A percentile compares a stretch with the other conserved stretches of the same genome.
Conservation (phyloP, 208 protist genomes). For the Phytomonas sp. region DNA sequence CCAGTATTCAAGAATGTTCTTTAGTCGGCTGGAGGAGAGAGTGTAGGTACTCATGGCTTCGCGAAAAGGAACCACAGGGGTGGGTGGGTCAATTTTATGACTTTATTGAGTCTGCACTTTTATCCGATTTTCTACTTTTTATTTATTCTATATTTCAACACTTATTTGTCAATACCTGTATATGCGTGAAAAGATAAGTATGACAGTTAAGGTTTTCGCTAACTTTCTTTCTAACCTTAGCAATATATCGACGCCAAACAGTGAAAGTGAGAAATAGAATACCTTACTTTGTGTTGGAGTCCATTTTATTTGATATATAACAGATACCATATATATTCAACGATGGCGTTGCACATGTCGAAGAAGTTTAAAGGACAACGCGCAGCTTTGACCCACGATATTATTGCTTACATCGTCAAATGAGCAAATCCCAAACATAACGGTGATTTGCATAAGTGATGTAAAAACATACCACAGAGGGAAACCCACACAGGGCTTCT, state of each 20-base stretch:
- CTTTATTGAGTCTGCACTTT: neutral
- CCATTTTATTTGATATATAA: neutral
- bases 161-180: neutral
- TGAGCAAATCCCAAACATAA: neutral
- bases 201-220: neutral
- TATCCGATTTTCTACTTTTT: neutral
- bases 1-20: conserved; percentile 36
- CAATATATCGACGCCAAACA: neutral
- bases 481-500: neutral
- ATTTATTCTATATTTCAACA: neutral
- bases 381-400: neutral
- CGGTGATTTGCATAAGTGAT: neutral
- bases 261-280: neutral
- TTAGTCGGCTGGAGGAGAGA: conserved; percentile 36
- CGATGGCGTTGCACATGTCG: neutral
- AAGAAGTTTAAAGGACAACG: neutral
- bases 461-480: neutral
- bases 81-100: neutral
- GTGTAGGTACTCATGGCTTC: conserved; percentile 21
- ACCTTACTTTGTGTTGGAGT: neutral
- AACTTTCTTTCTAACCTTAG: neutral
- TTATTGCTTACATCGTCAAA: neutral
- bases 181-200: conserved; percentile 3
- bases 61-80: neutral
- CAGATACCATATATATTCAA: neutral